A percentile compares a stretch with the other conserved stretches of the same genome.
These are phyloP conservation scores for Kodamaea sagamina DNA, from an alignment of 805 yeast genomes.

Conservation along the genomic window DNA sequence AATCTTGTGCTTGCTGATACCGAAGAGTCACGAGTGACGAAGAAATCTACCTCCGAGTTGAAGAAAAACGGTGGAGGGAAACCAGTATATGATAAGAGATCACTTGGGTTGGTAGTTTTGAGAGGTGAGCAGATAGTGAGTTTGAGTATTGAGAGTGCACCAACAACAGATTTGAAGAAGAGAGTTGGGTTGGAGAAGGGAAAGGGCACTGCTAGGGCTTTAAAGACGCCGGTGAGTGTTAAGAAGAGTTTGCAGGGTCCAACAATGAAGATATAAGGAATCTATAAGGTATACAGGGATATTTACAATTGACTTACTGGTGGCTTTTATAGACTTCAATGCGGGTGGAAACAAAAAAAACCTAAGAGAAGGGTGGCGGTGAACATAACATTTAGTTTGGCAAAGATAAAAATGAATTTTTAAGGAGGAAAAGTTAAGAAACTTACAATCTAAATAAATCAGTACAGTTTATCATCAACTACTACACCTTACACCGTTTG, in stretches of 20 bases:
- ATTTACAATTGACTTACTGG: no score
- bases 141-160: constrained; percentile 63
- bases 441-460: no score
- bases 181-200: constrained; percentile 27
- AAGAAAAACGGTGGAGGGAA: constrained; percentile 25
- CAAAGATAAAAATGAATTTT: no score
- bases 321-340: no score
- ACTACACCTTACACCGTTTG: no score
- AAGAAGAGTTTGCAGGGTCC: constrained; percentile 30
- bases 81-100: constrained; percentile 65
- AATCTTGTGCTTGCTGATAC: constrained; percentile 82
- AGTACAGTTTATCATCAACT: no score
- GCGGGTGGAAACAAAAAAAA: no score
- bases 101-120: constrained; percentile 76
- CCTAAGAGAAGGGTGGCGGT: no score
- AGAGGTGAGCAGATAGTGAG: constrained; percentile 88
- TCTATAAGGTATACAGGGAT: no score
- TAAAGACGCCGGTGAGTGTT: constrained; percentile 35
- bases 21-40: constrained; percentile 78
- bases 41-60: constrained; percentile 49
- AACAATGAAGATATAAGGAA: constrained; percentile 14
- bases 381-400: no score
- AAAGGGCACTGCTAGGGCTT: constrained; percentile 31
- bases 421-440: no score
- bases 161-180: constrained; percentile 48